Percentiles rank a stretch among this genome's conserved stretches.
These are phyloP conservation scores for Salix arbutifolia DNA, from an alignment of 345 rosid species.

Conservation along the genomic window DNA sequence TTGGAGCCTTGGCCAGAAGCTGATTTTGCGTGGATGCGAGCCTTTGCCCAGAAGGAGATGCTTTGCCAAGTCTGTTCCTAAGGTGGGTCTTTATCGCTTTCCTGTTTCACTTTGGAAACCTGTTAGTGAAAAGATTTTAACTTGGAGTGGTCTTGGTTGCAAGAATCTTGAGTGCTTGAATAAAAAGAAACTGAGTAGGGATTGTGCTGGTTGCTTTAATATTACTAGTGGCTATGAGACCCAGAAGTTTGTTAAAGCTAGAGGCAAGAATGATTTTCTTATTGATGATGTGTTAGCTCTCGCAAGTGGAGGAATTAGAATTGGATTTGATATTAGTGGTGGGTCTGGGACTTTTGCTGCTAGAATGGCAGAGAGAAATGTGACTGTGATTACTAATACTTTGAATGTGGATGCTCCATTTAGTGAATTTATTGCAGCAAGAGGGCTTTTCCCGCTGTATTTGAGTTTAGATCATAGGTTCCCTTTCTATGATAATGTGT, in stretches of 20 bases:
- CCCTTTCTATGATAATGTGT: conserved; percentile 83
- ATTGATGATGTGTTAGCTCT: conserved; percentile 69
- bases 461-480: conserved; percentile 87
- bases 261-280: conserved; percentile 75
- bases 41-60: conserved; percentile 91
- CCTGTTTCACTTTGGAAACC: conserved; percentile 77
- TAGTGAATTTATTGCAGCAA: conserved; percentile 75
- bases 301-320: conserved; percentile 67
- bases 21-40: conserved; percentile 71
- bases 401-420: conserved; percentile 75
- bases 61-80: conserved; percentile 57
- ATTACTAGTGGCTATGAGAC: conserved; percentile 48
- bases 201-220: conserved; percentile 83
- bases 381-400: conserved; percentile 63
- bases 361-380: conserved; percentile 88
- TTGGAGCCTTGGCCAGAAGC: conserved; percentile 74
- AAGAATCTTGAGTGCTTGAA: conserved; percentile 74
- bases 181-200: conserved; percentile 65
- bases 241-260: conserved; percentile 61
- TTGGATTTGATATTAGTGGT: conserved; percentile 82
- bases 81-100: conserved; percentile 51
- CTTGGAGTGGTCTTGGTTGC: conserved; percentile 94
- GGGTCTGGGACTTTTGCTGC: conserved; percentile 91
- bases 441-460: conserved; percentile 83
- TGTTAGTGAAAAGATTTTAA: conserved; percentile 66